Evolutionary conservation across 2,329 filamentous ascomycete species (phyloP).

Genomic region (Phialophora tarda): DNA sequence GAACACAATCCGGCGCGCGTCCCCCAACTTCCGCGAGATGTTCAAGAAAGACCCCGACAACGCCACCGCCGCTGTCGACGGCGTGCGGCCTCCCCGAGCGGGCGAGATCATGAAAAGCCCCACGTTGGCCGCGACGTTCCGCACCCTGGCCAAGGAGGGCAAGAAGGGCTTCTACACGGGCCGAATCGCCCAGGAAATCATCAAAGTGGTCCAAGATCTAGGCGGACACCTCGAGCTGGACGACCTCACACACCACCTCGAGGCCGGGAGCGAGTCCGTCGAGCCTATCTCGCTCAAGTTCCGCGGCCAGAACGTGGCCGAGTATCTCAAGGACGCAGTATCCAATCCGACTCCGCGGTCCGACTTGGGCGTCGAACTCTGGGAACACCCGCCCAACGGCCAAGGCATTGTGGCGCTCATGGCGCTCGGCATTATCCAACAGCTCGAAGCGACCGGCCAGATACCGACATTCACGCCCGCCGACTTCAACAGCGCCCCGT

Average conservation of each 20-base stretch:
- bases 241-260: slow-evolving; percentile 78
- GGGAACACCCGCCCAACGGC: slow-evolving; percentile 96
- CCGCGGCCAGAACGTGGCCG: slow-evolving; percentile 65
- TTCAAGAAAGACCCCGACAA: slow-evolving; percentile 73
- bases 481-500: slow-evolving; percentile 81
- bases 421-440: slow-evolving; percentile 88
- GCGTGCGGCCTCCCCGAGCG: slow-evolving; percentile 73
- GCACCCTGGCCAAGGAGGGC: slow-evolving; percentile 75
- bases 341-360: neutral
- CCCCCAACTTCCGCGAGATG: slow-evolving; percentile 85
- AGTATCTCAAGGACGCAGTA: slow-evolving; percentile 48
- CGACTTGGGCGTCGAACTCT: slow-evolving; percentile 68
- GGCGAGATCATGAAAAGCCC: slow-evolving; percentile 92
- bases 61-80: slow-evolving; percentile 59
- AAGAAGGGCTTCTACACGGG: slow-evolving; percentile 93
- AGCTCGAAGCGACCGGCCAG: slow-evolving; percentile 75
- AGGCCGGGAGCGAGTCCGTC: slow-evolving; percentile 73
- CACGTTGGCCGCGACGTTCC: slow-evolving; percentile 79
- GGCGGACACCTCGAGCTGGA: slow-evolving; percentile 80
- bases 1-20: slow-evolving; percentile 68
- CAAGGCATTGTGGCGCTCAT: slow-evolving; percentile 95
- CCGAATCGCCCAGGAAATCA: slow-evolving; percentile 78
- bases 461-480: slow-evolving; percentile 71
- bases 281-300: slow-evolving; percentile 84
- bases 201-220: slow-evolving; percentile 75